phyloP scores from a whole-genome alignment of 106 monocot genomes.

The Gastrodia elata region DNA sequence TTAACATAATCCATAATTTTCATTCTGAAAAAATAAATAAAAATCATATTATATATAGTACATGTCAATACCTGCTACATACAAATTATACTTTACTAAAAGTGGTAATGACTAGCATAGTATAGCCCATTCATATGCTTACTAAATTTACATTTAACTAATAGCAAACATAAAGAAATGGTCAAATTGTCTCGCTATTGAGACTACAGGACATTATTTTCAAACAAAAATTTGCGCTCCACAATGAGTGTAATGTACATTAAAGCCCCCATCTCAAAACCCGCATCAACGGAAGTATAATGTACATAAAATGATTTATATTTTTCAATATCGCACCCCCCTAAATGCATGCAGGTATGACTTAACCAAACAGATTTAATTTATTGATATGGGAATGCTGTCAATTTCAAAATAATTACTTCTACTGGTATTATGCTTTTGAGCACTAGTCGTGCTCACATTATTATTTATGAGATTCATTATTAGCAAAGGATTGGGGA shows the following conservation, averaged over 20 bases:
- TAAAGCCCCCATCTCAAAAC: not conserved
- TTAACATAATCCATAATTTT: no score
- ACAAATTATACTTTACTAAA: no score
- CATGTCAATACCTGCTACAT: no score
- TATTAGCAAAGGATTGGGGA: not conserved
- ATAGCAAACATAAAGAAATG: not conserved
- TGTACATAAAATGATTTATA: not conserved
- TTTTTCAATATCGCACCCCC: no score
- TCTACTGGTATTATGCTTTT: no score
- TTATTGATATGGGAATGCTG: no score
- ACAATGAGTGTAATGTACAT: not conserved
- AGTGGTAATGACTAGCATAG: not conserved
- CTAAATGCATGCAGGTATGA: no score
- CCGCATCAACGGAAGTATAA: not conserved
- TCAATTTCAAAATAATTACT: no score
- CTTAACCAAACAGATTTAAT: no score
- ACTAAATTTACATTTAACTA: not conserved
- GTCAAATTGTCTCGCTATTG: not conserved
- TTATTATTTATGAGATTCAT: not conserved
- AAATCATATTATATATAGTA: no score
- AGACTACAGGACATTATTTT: not conserved
- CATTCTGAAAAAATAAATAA: no score
- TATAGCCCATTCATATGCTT: not conserved
- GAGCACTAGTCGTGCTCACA: no score
- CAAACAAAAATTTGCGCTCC: not conserved